Conservation (phyloP, 169 alveolate genomes). For the Perkinsus marinus region DNA sequence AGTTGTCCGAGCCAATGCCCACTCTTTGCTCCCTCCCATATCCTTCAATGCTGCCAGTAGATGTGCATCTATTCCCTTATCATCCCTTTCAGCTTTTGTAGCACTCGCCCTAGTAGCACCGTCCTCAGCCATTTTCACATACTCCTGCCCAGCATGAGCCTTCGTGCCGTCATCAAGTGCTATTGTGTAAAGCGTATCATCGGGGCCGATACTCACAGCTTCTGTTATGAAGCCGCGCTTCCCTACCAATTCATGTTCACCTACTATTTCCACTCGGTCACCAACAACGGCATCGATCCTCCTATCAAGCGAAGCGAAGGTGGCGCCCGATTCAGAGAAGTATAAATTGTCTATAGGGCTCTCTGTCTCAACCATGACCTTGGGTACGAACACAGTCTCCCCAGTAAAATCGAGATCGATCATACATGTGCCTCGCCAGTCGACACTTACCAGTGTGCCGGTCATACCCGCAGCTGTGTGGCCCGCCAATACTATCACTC, state of each 20-base stretch:
- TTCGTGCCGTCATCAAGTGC: background rate
- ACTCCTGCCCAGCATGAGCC: background rate
- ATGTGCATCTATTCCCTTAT: background rate
- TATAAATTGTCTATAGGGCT: background rate
- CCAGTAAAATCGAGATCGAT: background rate
- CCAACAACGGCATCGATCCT: background rate
- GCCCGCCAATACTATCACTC: background rate
- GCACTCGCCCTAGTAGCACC: background rate
- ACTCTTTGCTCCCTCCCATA: background rate
- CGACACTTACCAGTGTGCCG: background rate
- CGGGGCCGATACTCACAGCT: background rate
- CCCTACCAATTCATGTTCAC: background rate
- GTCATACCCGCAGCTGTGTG: background rate
- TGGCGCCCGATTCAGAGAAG: background rate
- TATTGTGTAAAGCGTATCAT: background rate
- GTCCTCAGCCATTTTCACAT: background rate
- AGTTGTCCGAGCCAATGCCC: background rate
- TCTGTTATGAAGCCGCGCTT: background rate
- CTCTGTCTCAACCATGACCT: background rate
- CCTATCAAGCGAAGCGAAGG: background rate
- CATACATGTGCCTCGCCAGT: background rate
- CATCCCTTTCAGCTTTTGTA: background rate
- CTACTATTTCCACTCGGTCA: background rate
- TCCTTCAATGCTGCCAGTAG: background rate
- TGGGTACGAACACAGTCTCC: background rate